Base-by-base conservation (phyloP, 257 asterid genomes). In the Scutellaria galericulata region DNA sequence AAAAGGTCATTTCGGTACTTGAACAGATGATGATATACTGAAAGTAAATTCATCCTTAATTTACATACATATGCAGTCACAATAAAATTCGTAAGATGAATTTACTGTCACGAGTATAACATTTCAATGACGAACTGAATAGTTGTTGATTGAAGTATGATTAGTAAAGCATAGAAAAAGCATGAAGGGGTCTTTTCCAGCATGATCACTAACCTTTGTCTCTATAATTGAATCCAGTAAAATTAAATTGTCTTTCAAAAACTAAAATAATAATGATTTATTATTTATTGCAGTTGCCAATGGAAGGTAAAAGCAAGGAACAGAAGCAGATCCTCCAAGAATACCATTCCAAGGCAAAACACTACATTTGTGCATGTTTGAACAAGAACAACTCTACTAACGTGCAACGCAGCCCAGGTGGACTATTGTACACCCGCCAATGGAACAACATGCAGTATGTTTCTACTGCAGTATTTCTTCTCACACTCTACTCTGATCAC, bases 391-490 rank as follows among this genome's bases (percentile, higher is more conserved):
- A 81, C 6, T 56, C 77, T n/a, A 73, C 87, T 39, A 90, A 84
- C 57, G 91, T 90, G 71, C 80, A 59, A 4, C 94, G 87, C 76
- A 93, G 97, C 78, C 92, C 95, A 27, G 96, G 89, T 0, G 98
- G 98, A 0, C 81, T 93, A 8, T 81, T 93, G 24, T 93, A 81
- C 86, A 78, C 84, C 72, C 96, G 97, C 67, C 84, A 82, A 65
- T 93, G 98, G 97, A 93, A 93, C 96, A 93, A 93, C 78, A 89
- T 93, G 96, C 98, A 93, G 78, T 91, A 93, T 35, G 97, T 91
- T 0, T 79, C 98, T 0, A 77, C 79, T 2, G 87, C 96, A 0
- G 71, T 80, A 1, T 84, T 91, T 59, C 72, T 89, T 4, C 88
- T 88, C 41, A 70, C 86, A 9, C 74, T 81, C 77, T 86, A 88